phyloP scores from a whole-genome alignment of 805 yeast species.

The Komagataella phaffii region DNA sequence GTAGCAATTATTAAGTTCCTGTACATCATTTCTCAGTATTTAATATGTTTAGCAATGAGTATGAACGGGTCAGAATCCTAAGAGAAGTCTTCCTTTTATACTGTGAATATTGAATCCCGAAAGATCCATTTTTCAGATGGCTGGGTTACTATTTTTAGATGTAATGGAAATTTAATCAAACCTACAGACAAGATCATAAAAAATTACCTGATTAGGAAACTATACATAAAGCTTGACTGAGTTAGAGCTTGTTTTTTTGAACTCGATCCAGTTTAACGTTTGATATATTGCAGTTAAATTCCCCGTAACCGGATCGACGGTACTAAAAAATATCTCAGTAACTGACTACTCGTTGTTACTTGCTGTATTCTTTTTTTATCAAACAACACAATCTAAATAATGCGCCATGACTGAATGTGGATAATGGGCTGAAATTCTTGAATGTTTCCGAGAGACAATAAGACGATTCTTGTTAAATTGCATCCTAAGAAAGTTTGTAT shows the following conservation, averaged over 20 bases:
- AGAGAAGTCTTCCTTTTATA: not conserved
- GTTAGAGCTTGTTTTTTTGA: not conserved
- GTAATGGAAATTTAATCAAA: not conserved
- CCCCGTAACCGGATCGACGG: not conserved
- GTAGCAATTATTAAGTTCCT: conserved; percentile 11
- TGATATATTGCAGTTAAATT: not conserved
- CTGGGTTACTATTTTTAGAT: not conserved
- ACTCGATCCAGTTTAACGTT: not conserved
- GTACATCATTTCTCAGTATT: not conserved
- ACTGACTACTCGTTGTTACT: not conserved
- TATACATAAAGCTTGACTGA: not conserved
- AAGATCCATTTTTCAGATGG: not conserved
- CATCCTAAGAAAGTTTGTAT: no score
- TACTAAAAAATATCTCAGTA: not conserved
- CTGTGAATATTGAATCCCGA: not conserved
- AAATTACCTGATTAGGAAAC: not conserved
- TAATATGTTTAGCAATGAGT: not conserved
- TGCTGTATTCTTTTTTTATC: not conserved
- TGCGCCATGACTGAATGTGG: not conserved
- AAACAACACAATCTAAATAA: no score
- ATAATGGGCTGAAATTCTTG: no score
- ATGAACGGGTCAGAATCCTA: not conserved
- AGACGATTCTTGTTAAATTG: no score
- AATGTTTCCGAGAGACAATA: no score
- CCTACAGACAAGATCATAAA: not conserved